Base-by-base conservation (phyloP, 192 early-diverging fungal species). In the Gonapodya sp. region DNA sequence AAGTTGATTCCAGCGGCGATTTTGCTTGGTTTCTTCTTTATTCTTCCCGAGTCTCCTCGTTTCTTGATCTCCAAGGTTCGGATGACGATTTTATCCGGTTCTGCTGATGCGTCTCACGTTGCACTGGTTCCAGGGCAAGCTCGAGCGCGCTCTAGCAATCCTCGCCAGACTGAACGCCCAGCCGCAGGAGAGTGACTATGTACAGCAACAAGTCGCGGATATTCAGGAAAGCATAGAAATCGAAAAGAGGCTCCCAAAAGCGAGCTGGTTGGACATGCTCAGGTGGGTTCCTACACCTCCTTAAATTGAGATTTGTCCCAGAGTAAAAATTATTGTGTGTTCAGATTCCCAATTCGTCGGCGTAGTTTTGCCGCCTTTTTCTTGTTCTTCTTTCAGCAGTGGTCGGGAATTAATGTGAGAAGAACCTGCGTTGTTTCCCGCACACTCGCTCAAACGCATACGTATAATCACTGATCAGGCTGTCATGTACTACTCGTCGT, bases 401-500 rank as follows among this genome's bases (percentile, higher is more conserved):
- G 92, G 35, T 95, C 93, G 18, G 95, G 95, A 73, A 93, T 96
- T 86, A 97, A 96, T 84, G n/a, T n/a, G n/a, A n/a, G n/a, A n/a
- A n/a, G n/a, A n/a, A n/a, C n/a, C n/a, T n/a, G n/a, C n/a, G n/a
- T n/a, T n/a, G n/a, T n/a, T n/a, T n/a, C n/a, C n/a, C n/a, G n/a
- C n/a, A n/a, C n/a, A n/a, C n/a, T n/a, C n/a, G n/a, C n/a, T n/a
- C n/a, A n/a, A n/a, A n/a, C n/a, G n/a, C n/a, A n/a, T n/a, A n/a
- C n/a, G n/a, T n/a, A n/a, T n/a, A n/a, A n/a, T n/a, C n/a, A n/a
- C n/a, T n/a, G n/a, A n/a, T n/a, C n/a, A n/a, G n/a, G 89, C 93
- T 75, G 90, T 94, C 73, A 90, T 96, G 89, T 96, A 94, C 88
- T 94, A 91, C 83, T 89, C 91, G 30, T 82, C 91, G 0, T 84